phyloP scores from a whole-genome alignment of 1,284 basidiomycete species.

The Cutaneotrichosporon dermatis region DNA sequence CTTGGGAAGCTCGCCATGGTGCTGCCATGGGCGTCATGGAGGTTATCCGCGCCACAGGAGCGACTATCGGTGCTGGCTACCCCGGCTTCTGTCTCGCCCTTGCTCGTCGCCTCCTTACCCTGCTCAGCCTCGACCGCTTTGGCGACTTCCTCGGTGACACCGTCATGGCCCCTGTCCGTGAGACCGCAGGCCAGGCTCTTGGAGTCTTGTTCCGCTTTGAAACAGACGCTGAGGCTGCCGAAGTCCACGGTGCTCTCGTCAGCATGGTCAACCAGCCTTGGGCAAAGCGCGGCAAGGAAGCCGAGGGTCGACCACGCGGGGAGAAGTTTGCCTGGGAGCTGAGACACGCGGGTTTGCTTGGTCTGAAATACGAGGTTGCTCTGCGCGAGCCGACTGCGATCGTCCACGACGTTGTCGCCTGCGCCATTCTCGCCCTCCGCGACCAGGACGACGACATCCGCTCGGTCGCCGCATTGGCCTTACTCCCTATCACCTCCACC shows the following conservation, averaged over 20 bases:
- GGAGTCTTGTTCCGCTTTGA: slow-evolving; percentile 85
- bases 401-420: slow-evolving; percentile 70
- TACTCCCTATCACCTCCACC: slow-evolving; percentile 77
- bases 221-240: slow-evolving; percentile 66
- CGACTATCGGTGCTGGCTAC: slow-evolving; percentile 75
- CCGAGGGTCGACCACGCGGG: slow-evolving; percentile 45
- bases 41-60: slow-evolving; percentile 78
- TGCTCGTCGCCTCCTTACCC: slow-evolving; percentile 78
- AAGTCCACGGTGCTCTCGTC: slow-evolving; percentile 77
- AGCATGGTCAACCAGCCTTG: slow-evolving; percentile 90
- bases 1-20: slow-evolving; percentile 94
- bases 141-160: slow-evolving; percentile 97
- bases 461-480: slow-evolving; percentile 86
- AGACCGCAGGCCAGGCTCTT: slow-evolving; percentile 91
- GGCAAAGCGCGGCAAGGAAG: slow-evolving; percentile 48
- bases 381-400: slow-evolving; percentile 58
- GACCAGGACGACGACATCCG: slow-evolving; percentile 96
- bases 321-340: slow-evolving; percentile 88
- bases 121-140: slow-evolving; percentile 94
- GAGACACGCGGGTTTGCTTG: slow-evolving; percentile 90
- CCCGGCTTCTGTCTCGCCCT: slow-evolving; percentile 53
- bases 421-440: slow-evolving; percentile 80
- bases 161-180: slow-evolving; percentile 92
- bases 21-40: slow-evolving; percentile 88
- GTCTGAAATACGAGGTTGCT: slow-evolving; percentile 96